Conservation (phyloP, 148 eudicot species). For the Chenopodium berlandieri region DNA sequence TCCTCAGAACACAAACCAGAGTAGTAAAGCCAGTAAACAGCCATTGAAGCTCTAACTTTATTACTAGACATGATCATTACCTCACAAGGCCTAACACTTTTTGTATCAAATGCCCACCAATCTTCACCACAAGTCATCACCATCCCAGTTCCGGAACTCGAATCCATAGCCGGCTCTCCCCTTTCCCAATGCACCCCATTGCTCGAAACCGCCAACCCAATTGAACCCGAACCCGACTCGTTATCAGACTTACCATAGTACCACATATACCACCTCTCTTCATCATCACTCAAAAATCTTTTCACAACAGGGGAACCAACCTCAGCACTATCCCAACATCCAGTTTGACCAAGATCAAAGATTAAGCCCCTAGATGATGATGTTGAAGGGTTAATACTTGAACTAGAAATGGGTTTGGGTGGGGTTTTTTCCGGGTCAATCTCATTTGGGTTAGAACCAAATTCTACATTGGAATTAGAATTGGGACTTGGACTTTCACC, state of each 20-base stretch:
- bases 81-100: constrained; percentile 58
- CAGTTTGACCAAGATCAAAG: constrained; percentile 54
- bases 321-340: constrained; percentile 69
- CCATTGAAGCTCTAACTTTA: constrained; percentile 50
- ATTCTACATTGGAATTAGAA: constrained; percentile 8
- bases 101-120: constrained; percentile 95
- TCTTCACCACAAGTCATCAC: constrained; percentile 64
- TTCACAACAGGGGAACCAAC: constrained; percentile 86
- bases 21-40: constrained; percentile 91
- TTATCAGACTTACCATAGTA: constrained; percentile 55
- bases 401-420: constrained; percentile 26
- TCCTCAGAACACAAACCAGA: constrained; percentile 64
- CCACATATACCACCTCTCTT: constrained; percentile 95
- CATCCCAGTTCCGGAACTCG: constrained; percentile 51
- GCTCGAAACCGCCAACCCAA: constrained; percentile 78
- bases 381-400: constrained; percentile 27
- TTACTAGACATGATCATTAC: constrained; percentile 77
- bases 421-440: constrained; percentile 11
- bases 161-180: constrained; percentile 38
- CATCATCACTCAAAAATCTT: constrained; percentile 74
- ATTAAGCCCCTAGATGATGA: constrained; percentile 57
- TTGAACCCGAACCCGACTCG: constrained; percentile 34
- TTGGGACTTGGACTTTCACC: constrained; percentile 28
- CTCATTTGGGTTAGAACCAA: constrained; percentile 3
- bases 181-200: constrained; percentile 89